Evolutionary conservation across 73 alveolate genomes (phyloP), one percentile per base, ranked within the genome.

Genomic region (Halteria grandinella): DNA sequence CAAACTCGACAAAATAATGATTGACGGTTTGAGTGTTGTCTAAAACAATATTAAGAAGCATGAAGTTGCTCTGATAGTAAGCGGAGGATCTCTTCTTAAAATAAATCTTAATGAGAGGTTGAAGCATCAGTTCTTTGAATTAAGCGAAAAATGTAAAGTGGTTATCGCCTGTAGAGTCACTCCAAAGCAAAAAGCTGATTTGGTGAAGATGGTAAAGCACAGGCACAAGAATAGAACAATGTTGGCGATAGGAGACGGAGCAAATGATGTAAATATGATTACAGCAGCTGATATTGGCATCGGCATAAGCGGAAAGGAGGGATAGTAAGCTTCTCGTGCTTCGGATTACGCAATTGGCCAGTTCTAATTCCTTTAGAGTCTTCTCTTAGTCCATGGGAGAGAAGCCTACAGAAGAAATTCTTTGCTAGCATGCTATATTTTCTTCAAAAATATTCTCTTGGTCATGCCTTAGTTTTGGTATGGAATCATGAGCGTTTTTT

Each of bases 211-310:
- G 29, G 20, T 78, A 20, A 63, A 84, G 36, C 64, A 57, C 32
- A 76, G 81, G 70, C 17, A 73, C 3, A 87, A 80, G 60, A 79
- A 79, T 7, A 54, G 51, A 50, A 88, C 89, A 12, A 86, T 84
- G 44, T 52, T 95, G 49, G 95, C 98, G 10, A 94, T 95, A 21
- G 99, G 99, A 2, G 99, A 95, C 48, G 99, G 99, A 15, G 98
- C 98, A 21, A 95, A 95, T 83, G 99, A 95, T 85, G 98, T 95
- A 8, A 94, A 89, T 70, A 95, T 95, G 99, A 95, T 95, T 50
- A 88, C 93, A 43, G 96, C 89, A 23, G 99, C 99, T 12, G 94
- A 96, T 75, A 95, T 96, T 14, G 99, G 99, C 18, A 71, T 96
- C 8, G 99, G 99, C 15, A 83, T 96, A 20, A 85, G 89, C 60